Evolutionary conservation across 306 rosid genomes (phyloP).

Genomic region (Sesbania bispinosa): DNA sequence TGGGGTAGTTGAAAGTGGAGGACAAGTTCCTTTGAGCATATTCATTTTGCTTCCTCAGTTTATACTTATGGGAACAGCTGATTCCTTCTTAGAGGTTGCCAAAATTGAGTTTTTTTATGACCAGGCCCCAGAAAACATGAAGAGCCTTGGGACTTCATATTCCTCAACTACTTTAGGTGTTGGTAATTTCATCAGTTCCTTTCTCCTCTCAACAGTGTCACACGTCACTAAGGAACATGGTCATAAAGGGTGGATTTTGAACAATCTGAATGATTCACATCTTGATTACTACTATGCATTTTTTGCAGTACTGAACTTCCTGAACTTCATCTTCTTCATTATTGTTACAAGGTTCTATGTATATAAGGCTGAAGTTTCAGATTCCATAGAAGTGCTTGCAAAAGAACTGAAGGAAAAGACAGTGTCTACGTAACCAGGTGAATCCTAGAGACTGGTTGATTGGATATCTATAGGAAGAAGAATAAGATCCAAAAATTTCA

Average conservation of each 20-base stretch:
- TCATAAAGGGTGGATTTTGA: conserved; percentile 64
- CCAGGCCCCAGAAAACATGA: conserved; percentile 83
- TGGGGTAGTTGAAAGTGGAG: conserved; percentile 25
- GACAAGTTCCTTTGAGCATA: conserved; percentile 58
- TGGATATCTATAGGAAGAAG: background rate
- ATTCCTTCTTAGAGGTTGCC: conserved; percentile 69
- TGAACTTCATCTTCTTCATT: conserved; percentile 53
- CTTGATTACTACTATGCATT: conserved; percentile 71
- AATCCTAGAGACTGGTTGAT: conserved; percentile 18
- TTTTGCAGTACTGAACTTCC: conserved; percentile 46
- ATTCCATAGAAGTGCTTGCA: conserved; percentile 62
- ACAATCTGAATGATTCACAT: conserved; percentile 67
- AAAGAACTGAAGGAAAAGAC: conserved; percentile 55
- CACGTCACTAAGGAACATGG: conserved; percentile 40
- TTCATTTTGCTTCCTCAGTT: conserved; percentile 81
- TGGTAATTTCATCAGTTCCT: conserved; percentile 71
- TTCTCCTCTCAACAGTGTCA: conserved; percentile 57
- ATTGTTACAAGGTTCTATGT: conserved; percentile 50
- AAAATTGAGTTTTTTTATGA: conserved; percentile 83
- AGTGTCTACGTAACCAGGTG: conserved; percentile 15
- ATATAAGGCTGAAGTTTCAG: conserved; percentile 75
- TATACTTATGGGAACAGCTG: conserved; percentile 66
- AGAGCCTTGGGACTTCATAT: conserved; percentile 81
- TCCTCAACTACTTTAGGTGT: conserved; percentile 58
- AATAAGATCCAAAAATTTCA: background rate